phyloP scores from a whole-genome alignment of 352 stramenopile species.

The Phytophthora pisi region DNA sequence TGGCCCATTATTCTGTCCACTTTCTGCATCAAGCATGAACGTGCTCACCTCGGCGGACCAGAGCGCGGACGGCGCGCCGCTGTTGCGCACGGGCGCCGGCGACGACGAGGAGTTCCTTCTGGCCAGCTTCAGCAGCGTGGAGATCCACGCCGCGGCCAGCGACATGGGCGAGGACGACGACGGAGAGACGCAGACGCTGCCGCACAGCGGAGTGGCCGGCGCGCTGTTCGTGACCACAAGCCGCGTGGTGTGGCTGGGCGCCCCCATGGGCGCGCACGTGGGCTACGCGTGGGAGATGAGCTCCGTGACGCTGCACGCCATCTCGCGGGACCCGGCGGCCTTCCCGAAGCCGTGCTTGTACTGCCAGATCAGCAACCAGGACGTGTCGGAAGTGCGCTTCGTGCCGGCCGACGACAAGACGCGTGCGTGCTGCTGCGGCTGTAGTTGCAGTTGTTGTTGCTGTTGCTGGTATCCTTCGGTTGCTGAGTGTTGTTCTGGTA shows the following conservation, averaged over 20 bases:
- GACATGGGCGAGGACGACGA: slow-evolving; percentile 31
- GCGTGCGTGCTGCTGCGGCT: slow-evolving; percentile 40
- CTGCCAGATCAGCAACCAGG: slow-evolving; percentile 78
- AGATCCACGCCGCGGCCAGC: slow-evolving; percentile 42
- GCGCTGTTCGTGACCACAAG: slow-evolving; percentile 47
- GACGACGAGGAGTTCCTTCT: slow-evolving; percentile 73
- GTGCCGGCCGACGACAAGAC: slow-evolving; percentile 69
- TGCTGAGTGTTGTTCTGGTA: slow-evolving; percentile 6
- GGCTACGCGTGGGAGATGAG: slow-evolving; percentile 82
- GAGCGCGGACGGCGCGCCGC: slow-evolving; percentile 50
- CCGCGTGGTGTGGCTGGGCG: slow-evolving; percentile 70
- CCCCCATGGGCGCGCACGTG: slow-evolving; percentile 37
- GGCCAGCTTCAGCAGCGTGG: slow-evolving; percentile 49
- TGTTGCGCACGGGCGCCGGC: slow-evolving; percentile 52
- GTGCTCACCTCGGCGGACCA: slow-evolving; percentile 53
- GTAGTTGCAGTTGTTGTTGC: background rate
- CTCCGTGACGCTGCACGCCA: slow-evolving; percentile 73
- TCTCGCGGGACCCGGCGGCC: slow-evolving; percentile 66
- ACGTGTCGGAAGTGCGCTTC: slow-evolving; percentile 78
- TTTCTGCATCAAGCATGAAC: slow-evolving; percentile 44
- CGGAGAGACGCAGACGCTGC: slow-evolving; percentile 25
- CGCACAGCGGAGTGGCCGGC: slow-evolving; percentile 23
- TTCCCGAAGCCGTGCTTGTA: slow-evolving; percentile 81
- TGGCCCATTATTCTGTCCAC: background rate
- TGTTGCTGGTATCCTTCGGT: background rate